These are phyloP conservation scores for Amorphotheca resinae DNA, from an alignment of 495 filamentous ascomycete genomes.

Conservation along the genomic window DNA sequence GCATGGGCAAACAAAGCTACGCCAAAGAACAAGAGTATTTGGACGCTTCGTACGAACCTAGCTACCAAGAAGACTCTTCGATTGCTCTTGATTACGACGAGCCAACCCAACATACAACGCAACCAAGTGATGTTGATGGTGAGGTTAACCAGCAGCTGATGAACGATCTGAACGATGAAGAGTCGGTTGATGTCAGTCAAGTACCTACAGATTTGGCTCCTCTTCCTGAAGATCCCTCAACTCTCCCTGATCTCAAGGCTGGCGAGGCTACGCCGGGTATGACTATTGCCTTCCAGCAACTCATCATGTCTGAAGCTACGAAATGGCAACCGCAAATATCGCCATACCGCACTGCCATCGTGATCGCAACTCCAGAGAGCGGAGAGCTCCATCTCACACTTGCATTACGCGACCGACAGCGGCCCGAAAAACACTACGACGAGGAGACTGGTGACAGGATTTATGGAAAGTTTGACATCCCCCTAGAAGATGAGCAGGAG, in stretches of 20 bases:
- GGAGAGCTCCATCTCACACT: constrained; percentile 45
- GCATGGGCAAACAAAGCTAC: constrained; percentile 24
- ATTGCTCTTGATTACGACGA: constrained; percentile 12
- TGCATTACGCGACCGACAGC: constrained; percentile 52
- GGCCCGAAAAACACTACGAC: constrained; percentile 35
- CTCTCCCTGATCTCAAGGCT: constrained; percentile 40
- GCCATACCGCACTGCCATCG: constrained; percentile 50
- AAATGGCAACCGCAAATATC: constrained; percentile 68
- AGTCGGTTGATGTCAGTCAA: constrained; percentile 22
- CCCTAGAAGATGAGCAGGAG: constrained; percentile 39
- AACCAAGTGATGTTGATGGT: constrained; percentile 13
- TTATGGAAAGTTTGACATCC: constrained; percentile 57
- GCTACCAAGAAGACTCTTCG: constrained; percentile 38
- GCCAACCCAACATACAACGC: constrained; percentile 1
- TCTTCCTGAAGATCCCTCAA: constrained; percentile 49
- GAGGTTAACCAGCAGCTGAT: constrained; percentile 26
- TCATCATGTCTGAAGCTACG: constrained; percentile 58
- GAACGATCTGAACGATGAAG: constrained; percentile 20
- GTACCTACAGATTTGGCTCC: constrained; percentile 47
- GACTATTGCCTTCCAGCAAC: constrained; percentile 69
- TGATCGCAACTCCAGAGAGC: constrained; percentile 37
- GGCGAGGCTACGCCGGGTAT: constrained; percentile 46
- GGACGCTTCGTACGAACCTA: constrained; percentile 23
- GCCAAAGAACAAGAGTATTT: constrained; percentile 24
- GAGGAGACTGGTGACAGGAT: constrained; percentile 44